Percentiles rank a stretch among this genome's conserved stretches.
Conservation (phyloP, 75 land plant species). For the Isoetes taiwanensis region DNA sequence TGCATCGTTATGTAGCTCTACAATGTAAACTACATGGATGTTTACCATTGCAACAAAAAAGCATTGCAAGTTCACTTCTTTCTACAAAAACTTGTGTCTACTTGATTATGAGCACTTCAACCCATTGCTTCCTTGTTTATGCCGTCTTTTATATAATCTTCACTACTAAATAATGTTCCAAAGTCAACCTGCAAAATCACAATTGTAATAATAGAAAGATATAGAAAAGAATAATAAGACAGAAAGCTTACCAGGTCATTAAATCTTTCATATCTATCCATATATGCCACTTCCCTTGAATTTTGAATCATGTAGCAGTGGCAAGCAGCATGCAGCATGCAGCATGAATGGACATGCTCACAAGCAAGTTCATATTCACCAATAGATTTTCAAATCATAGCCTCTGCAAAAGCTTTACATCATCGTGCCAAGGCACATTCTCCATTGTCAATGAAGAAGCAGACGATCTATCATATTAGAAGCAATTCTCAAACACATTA, state of each 20-base stretch:
- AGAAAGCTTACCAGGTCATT: slow-evolving; percentile 61
- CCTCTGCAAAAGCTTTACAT: slow-evolving; percentile 85
- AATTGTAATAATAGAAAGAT: neutral
- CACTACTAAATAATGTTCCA: slow-evolving; percentile 54
- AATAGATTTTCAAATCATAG: slow-evolving; percentile 40
- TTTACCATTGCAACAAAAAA: too few species aligned
- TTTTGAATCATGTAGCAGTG: slow-evolving; percentile 53
- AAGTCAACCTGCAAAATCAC: slow-evolving; percentile 48
- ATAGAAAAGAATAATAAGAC: neutral
- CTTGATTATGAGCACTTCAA: too few species aligned
- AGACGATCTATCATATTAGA: slow-evolving; percentile 34
- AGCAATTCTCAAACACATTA: neutral
- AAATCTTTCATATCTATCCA: slow-evolving; percentile 98
- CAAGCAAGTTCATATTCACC: slow-evolving; percentile 89
- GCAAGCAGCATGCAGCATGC: too few species aligned
- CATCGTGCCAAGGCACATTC: slow-evolving; percentile 96
- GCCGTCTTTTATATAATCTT: slow-evolving; percentile 80
- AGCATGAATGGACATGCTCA: slow-evolving; percentile 92
- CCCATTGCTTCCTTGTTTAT: too few species aligned
- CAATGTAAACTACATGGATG: too few species aligned
- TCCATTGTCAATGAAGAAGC: slow-evolving; percentile 96
- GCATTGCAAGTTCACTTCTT: too few species aligned
- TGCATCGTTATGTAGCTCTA: too few species aligned
- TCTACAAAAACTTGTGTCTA: too few species aligned
- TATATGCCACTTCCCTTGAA: slow-evolving; percentile 85